Evolutionary conservation across 1,139 yeast genomes (phyloP).

Genomic region (Dujonia santamariae): DNA sequence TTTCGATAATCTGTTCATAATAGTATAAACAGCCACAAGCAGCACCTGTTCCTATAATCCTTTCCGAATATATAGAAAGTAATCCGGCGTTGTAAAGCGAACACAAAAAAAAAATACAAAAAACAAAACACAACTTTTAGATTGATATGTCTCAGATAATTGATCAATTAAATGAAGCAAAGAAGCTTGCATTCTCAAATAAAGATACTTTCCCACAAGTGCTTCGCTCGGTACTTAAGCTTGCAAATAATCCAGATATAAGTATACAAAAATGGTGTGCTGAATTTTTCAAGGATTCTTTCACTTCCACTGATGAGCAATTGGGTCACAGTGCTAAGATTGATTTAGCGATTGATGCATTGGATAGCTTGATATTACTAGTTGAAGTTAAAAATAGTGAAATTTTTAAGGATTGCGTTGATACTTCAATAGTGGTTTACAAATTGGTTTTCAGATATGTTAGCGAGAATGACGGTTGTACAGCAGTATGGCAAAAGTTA

Average conservation of each 20-base stretch:
- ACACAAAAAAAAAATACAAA: too few species aligned
- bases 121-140: not conserved
- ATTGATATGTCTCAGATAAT: slow-evolving; percentile 17
- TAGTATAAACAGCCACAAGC: too few species aligned
- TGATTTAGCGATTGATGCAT: slow-evolving; percentile 41
- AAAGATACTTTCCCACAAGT: slow-evolving; percentile 51
- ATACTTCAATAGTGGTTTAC: slow-evolving; percentile 35
- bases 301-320: slow-evolving; percentile 26
- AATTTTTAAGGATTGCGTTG: slow-evolving; percentile 30
- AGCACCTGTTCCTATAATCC: too few species aligned
- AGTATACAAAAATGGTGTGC: slow-evolving; percentile 47
- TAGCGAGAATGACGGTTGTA: slow-evolving; percentile 43
- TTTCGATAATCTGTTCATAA: too few species aligned
- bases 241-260: slow-evolving; percentile 31
- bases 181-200: slow-evolving; percentile 43
- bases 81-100: not conserved
- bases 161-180: slow-evolving; percentile 51
- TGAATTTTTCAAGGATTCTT: slow-evolving; percentile 42
- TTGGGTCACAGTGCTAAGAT: slow-evolving; percentile 32
- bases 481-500: slow-evolving; percentile 41
- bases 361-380: slow-evolving; percentile 31
- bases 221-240: slow-evolving; percentile 48
- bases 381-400: slow-evolving; percentile 26
- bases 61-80: not conserved
- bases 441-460: slow-evolving; percentile 40